Base-by-base conservation (phyloP, 1,139 yeast genomes). In the Pichia sp. region DNA sequence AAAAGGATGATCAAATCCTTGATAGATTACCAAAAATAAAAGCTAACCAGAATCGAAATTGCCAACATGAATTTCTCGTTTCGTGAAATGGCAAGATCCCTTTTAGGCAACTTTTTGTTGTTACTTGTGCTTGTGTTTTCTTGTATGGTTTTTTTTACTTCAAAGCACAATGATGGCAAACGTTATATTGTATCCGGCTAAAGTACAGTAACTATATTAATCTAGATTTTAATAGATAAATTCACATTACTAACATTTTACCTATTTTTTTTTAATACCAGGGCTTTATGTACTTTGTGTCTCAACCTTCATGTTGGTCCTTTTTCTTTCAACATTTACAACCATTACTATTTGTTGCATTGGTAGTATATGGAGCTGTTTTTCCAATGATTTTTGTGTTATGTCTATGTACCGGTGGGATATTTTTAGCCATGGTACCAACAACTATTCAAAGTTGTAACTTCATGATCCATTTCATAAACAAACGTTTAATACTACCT, bases 401-500 rank as follows among this genome's bases (percentile, higher is more conserved):
- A 5, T 81, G 84, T 1, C 45, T 80, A 1, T 43, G 78, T 8
- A 70, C 79, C 7, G 78, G 84, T 0, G 78, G 82, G 70, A 56
- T 76, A 11, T 68, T 50, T 2, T 44, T 62, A 1, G 39, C 58
- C 13, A 27, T 56, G 18, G 51, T 56, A 1, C 58, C 64, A 1
- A 44, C 79, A 0, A 68, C 78, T 24, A 61, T 79, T 23, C 84
- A 79, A 54, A 76, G 78, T 53, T 65, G 81, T 18, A 71, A 75
- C 5, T 68, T 73, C 35, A 63, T 80, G 11, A 72, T 85, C 3
- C 68, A 71, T n/a, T 66, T 77, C 38, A 56, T 81, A 7, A 72
- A 79, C 7, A 70, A 72, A n/a, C 58, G 68, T 30, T 53, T 79
- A 3, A 64, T 83, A n/a, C 68, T 82, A 60, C 85, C 88, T 0